Percentiles rank a stretch among this genome's conserved stretches.
Evolutionary conservation across 805 yeast species (phyloP).

Genomic region (Metschnikowia cubensis): DNA sequence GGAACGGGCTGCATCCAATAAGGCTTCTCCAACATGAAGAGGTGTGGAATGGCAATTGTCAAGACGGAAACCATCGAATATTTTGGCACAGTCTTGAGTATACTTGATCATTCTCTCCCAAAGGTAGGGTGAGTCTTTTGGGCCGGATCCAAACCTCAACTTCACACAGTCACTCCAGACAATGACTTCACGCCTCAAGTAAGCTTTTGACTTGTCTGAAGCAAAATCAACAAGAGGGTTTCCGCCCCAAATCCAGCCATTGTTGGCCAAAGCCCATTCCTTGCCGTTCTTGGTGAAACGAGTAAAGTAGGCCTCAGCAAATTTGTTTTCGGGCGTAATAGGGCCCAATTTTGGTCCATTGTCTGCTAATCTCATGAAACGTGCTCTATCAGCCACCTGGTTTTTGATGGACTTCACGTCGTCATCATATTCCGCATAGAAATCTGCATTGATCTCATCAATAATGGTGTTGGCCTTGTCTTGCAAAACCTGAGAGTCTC

Average conservation of each 20-base stretch:
- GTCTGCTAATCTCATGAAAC: conserved; percentile 68
- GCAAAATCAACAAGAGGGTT: conserved; percentile 94
- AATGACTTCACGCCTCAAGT: conserved; percentile 85
- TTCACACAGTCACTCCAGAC: conserved; percentile 98
- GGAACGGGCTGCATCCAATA: conserved; percentile 81
- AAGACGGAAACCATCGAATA: conserved; percentile 84
- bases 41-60: conserved; percentile 98
- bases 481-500: conserved; percentile 18
- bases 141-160: conserved; percentile 73
- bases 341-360: conserved; percentile 81
- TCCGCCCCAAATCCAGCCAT: conserved; percentile 99
- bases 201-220: conserved; percentile 69
- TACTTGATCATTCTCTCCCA: conserved; percentile 88
- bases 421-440: conserved; percentile 70
- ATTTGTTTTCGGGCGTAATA: conserved; percentile 48
- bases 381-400: conserved; percentile 73
- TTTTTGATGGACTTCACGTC: conserved; percentile 62
- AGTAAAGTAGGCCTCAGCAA: conserved; percentile 87
- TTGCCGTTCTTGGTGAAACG: conserved; percentile 55
- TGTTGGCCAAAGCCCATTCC: conserved; percentile 76
- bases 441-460: conserved; percentile 72
- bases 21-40: conserved; percentile 84
- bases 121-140: conserved; percentile 80
- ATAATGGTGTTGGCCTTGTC: conserved; percentile 49
- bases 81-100: conserved; percentile 62